These are phyloP conservation scores for Alternaria alternata DNA, from an alignment of 2,329 filamentous ascomycete species.

Conservation along the genomic window DNA sequence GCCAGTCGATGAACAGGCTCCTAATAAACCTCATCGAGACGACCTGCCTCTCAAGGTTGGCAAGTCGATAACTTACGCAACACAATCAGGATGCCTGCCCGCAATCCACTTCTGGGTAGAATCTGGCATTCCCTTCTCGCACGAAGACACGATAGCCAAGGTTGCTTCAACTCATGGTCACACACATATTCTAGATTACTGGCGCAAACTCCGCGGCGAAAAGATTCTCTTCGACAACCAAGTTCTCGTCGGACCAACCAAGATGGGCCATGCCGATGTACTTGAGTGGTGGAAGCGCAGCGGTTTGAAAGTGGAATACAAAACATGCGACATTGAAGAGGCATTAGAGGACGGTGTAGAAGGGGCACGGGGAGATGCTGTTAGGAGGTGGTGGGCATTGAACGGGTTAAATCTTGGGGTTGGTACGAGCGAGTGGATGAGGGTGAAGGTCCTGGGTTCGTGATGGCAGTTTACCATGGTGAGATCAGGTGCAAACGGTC, in stretches of 20 bases:
- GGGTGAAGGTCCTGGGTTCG: conserved; percentile 71
- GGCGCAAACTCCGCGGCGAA: conserved; percentile 77
- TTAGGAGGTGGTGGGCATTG: conserved; percentile 85
- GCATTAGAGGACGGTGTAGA: conserved; percentile 86
- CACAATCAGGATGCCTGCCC: conserved; percentile 79
- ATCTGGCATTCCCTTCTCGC: conserved; percentile 78
- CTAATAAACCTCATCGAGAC: conserved; percentile 21
- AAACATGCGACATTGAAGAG: conserved; percentile 94
- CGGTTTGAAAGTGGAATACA: conserved; percentile 84
- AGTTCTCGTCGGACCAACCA: conserved; percentile 85
- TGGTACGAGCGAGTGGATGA: conserved; percentile 89
- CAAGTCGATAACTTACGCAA: conserved; percentile 82
- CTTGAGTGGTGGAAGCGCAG: conserved; percentile 92
- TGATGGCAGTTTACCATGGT: conserved; percentile 5
- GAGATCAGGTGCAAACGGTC: background rate
- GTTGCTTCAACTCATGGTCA: conserved; percentile 86
- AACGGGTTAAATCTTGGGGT: conserved; percentile 84
- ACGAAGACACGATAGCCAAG: conserved; percentile 83
- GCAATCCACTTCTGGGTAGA: conserved; percentile 89
- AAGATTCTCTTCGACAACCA: conserved; percentile 84
- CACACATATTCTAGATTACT: conserved; percentile 82
- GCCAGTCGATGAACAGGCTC: conserved; percentile 25
- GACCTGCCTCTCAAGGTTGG: conserved; percentile 75
- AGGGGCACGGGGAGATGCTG: conserved; percentile 71
- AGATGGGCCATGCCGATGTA: conserved; percentile 82